Evolutionary conservation across 2,329 filamentous ascomycete species (phyloP).

Genomic region (Plenodomus biglobosus): DNA sequence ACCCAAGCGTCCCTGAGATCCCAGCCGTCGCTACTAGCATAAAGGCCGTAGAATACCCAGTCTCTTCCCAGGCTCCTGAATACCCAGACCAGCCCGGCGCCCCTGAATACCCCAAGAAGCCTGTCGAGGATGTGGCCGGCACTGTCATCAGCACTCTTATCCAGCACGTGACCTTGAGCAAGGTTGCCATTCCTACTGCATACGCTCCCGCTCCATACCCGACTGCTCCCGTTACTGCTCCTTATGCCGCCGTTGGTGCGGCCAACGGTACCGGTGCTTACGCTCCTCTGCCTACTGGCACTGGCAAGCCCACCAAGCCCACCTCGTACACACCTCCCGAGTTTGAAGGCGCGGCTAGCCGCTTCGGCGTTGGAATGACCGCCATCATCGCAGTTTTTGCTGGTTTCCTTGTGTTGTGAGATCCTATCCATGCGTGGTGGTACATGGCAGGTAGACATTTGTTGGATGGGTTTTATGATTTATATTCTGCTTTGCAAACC

Average conservation of each 20-base stretch:
- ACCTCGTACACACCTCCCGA: slow-evolving; percentile 11
- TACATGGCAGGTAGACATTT: background rate
- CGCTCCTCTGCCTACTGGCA: slow-evolving; percentile 15
- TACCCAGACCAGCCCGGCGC: slow-evolving; percentile 3
- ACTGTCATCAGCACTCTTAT: slow-evolving; percentile 12
- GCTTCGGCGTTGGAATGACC: slow-evolving; percentile 23
- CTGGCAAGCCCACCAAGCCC: slow-evolving; percentile 16
- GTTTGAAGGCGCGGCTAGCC: slow-evolving; percentile 33
- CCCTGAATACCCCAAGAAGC: slow-evolving; percentile 19
- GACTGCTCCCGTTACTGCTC: slow-evolving; percentile 6
- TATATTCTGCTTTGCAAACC: background rate
- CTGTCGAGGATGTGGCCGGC: slow-evolving; percentile 6
- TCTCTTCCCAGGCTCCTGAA: slow-evolving; percentile 2
- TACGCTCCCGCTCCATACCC: slow-evolving; percentile 15
- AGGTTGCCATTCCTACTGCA: slow-evolving; percentile 15
- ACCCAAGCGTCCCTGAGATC: slow-evolving; percentile 5
- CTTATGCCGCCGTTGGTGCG: slow-evolving; percentile 8
- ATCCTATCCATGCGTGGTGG: background rate
- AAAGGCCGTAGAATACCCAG: slow-evolving; percentile 5
- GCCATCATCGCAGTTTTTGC: slow-evolving; percentile 19
- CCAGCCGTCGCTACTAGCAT: slow-evolving; percentile 2
- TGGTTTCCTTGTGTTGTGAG: slow-evolving; percentile 27
- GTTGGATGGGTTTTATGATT: background rate
- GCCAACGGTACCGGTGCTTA: slow-evolving; percentile 14
- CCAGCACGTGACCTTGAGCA: slow-evolving; percentile 25